Evolutionary conservation across 129 eudicot species (phyloP), one percentile per base, ranked within the genome.

Genomic region (Centaurea solstitialis): DNA sequence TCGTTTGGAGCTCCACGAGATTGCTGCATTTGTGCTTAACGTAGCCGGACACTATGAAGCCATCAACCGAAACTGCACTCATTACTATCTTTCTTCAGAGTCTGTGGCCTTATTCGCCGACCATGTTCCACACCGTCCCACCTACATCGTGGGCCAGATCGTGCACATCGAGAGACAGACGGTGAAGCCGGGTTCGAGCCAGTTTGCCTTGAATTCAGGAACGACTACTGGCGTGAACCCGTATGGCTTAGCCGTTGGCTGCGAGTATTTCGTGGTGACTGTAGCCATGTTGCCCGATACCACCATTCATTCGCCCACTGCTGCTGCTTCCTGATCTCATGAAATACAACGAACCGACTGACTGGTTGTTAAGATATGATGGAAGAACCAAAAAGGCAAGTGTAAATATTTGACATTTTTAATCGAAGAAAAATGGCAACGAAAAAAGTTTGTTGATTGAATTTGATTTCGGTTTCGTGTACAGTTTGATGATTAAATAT

Each of bases 191-290:
- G 73, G 78, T 3, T 74, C 90, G 79, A 76, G 75, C 79, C 85
- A 65, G 65, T 30, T 78, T 66, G 76, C 77, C 39, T 75, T 82
- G 85, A 85, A 66, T 71, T 66, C 86, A 40, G 93, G 93, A 23
- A 79, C 84, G 20, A 23, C 87, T 21, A 23, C 87, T 21, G 80
- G 53, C 21, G 12, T 84, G 24, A 94, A 90, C 91, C 94, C 94
- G 1, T 90, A 90, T 65, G 97, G 94, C 28, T 91, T 96, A 45
- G 88, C 93, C 6, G 79, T 91, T 76, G 99, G 98, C 62, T 91
- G 98, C 81, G 99, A 96, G 86, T 96, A 91, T 82, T 96, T 91
- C 80, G 82, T 96, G 87, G 98, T 96, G 87, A 96, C 98, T n/a
- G 89, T 93, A 72, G 98, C 98, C 45, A 96, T 96, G 97, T 86